Evolutionary conservation across 345 rosid species (phyloP).

Genomic region (Laguncularia racemosa): DNA sequence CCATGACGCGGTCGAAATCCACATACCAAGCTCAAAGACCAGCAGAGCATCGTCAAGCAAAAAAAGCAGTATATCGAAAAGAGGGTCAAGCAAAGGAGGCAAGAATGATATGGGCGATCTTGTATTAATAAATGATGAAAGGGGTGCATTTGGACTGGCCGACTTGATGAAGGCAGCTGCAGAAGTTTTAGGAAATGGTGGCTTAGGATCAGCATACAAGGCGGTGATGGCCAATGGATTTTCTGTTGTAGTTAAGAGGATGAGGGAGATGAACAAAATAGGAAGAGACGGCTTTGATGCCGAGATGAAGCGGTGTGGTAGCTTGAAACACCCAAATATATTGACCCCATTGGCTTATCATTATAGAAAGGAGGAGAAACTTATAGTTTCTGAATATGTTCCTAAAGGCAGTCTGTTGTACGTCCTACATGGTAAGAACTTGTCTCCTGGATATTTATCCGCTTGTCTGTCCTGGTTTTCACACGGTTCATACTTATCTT

Average conservation of each 20-base stretch:
- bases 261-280: constrained; percentile 63
- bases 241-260: constrained; percentile 80
- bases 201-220: constrained; percentile 86
- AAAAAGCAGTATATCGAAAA: constrained; percentile 30
- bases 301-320: constrained; percentile 66
- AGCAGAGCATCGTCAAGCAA: constrained; percentile 21
- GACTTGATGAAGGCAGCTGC: constrained; percentile 96
- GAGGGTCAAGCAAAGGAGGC: constrained; percentile 8
- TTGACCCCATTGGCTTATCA: constrained; percentile 80
- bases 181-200: constrained; percentile 79
- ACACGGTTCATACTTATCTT: not conserved
- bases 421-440: constrained; percentile 65
- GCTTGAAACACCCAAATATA: constrained; percentile 51
- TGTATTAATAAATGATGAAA: constrained; percentile 58
- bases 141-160: constrained; percentile 50
- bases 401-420: constrained; percentile 76
- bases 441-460: not conserved
- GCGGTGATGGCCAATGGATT: constrained; percentile 65
- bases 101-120: constrained; percentile 30
- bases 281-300: constrained; percentile 50
- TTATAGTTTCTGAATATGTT: constrained; percentile 66
- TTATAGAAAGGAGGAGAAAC: constrained; percentile 78
- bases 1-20: constrained; percentile 26
- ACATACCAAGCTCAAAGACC: constrained; percentile 21
- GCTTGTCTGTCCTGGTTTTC: not conserved